Evolutionary conservation across 768 basidiomycete species (phyloP), one percentile per base, ranked within the genome.

Genomic region (Suillus variegatus): DNA sequence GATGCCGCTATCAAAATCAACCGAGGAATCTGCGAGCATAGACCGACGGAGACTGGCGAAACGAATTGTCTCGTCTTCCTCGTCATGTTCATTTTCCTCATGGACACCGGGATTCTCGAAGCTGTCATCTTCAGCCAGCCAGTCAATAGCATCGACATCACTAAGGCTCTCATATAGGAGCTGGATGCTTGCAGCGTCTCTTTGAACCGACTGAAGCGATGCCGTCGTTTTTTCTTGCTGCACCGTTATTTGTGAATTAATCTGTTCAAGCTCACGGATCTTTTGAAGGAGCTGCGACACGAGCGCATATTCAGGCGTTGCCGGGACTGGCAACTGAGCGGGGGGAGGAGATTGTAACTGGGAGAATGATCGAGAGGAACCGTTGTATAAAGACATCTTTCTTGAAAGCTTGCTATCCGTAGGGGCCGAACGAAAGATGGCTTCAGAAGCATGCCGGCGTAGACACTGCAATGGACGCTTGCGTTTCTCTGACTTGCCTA

Each of bases 261-360:
- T 85, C 46, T 87, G 83, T 71, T 94, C 91, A 1, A 94, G 82
- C 73, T 94, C 92, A 56, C 83, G 81, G 60, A 94, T 90, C 77
- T 94, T 94, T 18, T 78, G 72, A 51, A 93, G 77, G 8, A 94
- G 84, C 72, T 92, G 88, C 12, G 86, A 80, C n/a, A 94, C 84
- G 61, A 94, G 81, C 68, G 75, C 79, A 68, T 82, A 86, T 75
- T 89, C 79, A 20, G 71, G 72, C 8, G 67, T 69, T 43, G 67
- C 54, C 44, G 67, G 61, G 61, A 68, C 70, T 55, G 70, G 65
- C 36, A 70, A 56, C 51, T 71, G 64, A 6, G 14, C 22, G 13
- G 65, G 52, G 8, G 61, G 28, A 32, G 70, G 64, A 36, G 65
- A 64, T 36, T 67, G 71, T 54, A 66, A 63, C 55, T 77, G 65